Evolutionary conservation across 108 stramenopile species (phyloP).

Genomic region (Pseudonitzschia multiseries): DNA sequence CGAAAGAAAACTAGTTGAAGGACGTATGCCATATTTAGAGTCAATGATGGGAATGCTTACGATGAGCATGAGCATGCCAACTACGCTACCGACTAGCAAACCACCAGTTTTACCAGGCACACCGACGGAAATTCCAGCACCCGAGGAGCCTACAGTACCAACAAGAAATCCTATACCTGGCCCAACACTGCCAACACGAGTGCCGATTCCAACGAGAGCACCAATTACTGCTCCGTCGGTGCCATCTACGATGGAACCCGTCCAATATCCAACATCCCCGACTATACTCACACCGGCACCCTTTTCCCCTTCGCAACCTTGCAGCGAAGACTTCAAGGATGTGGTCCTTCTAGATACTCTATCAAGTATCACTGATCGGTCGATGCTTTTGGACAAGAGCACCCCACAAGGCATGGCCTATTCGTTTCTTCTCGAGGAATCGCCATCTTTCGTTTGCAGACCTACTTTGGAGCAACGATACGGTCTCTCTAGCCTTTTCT

Average conservation of each 20-base stretch:
- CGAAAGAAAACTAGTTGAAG: background rate
- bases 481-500: slow-evolving; percentile 44
- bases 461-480: slow-evolving; percentile 41
- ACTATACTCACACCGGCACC: background rate
- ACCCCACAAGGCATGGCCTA: slow-evolving; percentile 31
- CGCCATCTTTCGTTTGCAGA: slow-evolving; percentile 12
- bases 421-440: slow-evolving; percentile 16
- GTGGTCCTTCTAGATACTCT: slow-evolving; percentile 8
- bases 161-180: slow-evolving; percentile 11
- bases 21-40: slow-evolving; percentile 3
- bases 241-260: slow-evolving; percentile 3
- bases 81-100: background rate
- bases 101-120: background rate
- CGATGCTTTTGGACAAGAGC: slow-evolving; percentile 9
- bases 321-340: background rate
- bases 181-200: slow-evolving; percentile 5
- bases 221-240: slow-evolving; percentile 2
- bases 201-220: slow-evolving; percentile 16
- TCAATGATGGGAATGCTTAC: slow-evolving; percentile 21
- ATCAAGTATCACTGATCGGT: slow-evolving; percentile 16
- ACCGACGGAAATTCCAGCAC: slow-evolving; percentile 7
- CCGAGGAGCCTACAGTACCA: slow-evolving; percentile 4
- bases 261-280: background rate
- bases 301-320: background rate
- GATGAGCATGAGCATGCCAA: slow-evolving; percentile 20